Conservation (phyloP, 1,284 basidiomycete genomes). For the Puccinia polysora region DNA sequence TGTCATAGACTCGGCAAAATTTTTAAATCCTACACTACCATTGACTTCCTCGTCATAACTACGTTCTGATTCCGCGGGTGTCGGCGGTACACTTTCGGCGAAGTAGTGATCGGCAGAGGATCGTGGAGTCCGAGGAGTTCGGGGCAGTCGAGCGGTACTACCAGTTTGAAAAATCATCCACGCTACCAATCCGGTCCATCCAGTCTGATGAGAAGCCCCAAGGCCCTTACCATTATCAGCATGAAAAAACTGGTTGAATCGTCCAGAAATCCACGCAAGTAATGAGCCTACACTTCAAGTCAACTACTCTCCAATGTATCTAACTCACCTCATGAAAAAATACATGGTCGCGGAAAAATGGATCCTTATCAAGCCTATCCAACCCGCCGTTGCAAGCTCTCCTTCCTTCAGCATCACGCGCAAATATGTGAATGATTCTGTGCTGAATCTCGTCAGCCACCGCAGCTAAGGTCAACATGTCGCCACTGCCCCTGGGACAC, state of each 20-base stretch:
- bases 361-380: slow-evolving; percentile 78
- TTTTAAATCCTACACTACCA: slow-evolving; percentile 2
- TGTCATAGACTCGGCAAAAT: neutral
- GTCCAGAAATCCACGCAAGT: slow-evolving; percentile 15
- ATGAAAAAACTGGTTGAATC: slow-evolving; percentile 79
- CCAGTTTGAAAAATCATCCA: slow-evolving; percentile 48
- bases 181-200: slow-evolving; percentile 63
- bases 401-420: slow-evolving; percentile 75
- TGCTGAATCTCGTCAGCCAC: slow-evolving; percentile 97
- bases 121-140: slow-evolving; percentile 66
- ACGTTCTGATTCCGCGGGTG: slow-evolving; percentile 37
- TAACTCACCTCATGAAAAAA: slow-evolving; percentile 79
- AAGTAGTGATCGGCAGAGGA: slow-evolving; percentile 88
- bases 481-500: slow-evolving; percentile 90
- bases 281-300: no score
- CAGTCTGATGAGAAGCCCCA: slow-evolving; percentile 94
- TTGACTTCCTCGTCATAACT: slow-evolving; percentile 15
- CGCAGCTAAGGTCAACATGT: slow-evolving; percentile 83
- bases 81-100: slow-evolving; percentile 58
- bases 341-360: slow-evolving; percentile 93
- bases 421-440: slow-evolving; percentile 92
- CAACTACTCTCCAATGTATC: neutral
- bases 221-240: slow-evolving; percentile 84
- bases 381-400: slow-evolving; percentile 88
- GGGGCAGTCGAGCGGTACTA: slow-evolving; percentile 49